phyloP scores from a whole-genome alignment of 305 asterid genomes.

The Salvia sclarea region DNA sequence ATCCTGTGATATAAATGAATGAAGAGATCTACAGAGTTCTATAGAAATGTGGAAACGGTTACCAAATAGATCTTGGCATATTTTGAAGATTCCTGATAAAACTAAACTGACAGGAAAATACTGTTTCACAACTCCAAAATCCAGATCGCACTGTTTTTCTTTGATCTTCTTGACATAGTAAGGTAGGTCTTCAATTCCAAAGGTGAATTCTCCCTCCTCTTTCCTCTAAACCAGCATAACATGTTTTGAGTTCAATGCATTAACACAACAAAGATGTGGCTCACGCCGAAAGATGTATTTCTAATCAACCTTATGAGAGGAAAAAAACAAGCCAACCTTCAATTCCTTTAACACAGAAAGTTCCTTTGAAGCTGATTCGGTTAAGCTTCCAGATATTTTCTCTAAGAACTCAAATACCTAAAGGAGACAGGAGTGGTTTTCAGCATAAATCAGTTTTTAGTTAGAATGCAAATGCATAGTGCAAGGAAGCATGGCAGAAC shows the following conservation, averaged over 20 bases:
- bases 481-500: conserved; percentile 22
- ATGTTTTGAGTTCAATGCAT: conserved; percentile 28
- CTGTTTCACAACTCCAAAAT: conserved; percentile 80
- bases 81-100: conserved; percentile 87
- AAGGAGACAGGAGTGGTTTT: conserved; percentile 27
- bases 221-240: conserved; percentile 53
- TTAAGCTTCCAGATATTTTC: conserved; percentile 74
- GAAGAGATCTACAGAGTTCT: conserved; percentile 24
- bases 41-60: conserved; percentile 31
- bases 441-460: background rate
- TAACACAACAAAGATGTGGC: conserved; percentile 10
- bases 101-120: conserved; percentile 81
- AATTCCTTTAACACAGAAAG: conserved; percentile 72
- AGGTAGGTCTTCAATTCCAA: conserved; percentile 83
- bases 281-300: conserved; percentile 21
- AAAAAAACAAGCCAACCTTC: conserved; percentile 61
- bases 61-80: conserved; percentile 95
- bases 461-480: background rate
- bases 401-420: conserved; percentile 92
- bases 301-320: conserved; percentile 20
- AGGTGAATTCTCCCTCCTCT: conserved; percentile 78
- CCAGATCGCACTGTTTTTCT: conserved; percentile 69
- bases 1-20: conserved; percentile 23
- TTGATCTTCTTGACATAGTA: conserved; percentile 73
- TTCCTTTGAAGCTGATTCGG: conserved; percentile 77